Evolutionary conservation across 176 grass and related monocot genomes (phyloP).

Genomic region (Urochloa ruziziensis): DNA sequence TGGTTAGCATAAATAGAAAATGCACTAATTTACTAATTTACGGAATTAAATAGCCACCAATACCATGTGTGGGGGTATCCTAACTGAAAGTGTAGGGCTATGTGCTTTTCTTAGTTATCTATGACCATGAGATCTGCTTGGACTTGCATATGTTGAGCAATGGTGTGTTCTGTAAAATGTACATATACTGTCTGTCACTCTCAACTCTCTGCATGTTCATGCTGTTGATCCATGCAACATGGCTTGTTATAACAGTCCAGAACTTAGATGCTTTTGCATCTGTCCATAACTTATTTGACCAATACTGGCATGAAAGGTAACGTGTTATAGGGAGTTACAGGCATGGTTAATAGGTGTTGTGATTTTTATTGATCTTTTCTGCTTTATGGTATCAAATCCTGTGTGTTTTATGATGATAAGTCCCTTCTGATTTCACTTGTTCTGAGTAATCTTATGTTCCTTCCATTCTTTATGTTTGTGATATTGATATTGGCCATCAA

Average conservation of each 20-base stretch:
- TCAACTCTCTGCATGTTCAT: constrained; percentile 21
- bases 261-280: constrained; percentile 9
- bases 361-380: constrained; percentile 12
- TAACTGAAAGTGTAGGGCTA: constrained; percentile 8
- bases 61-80: not conserved
- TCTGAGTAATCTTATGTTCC: not conserved
- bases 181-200: not conserved
- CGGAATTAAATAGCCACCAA: not conserved
- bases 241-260: constrained; percentile 27
- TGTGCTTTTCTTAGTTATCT: constrained; percentile 14
- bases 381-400: not conserved
- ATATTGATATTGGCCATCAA: not conserved
- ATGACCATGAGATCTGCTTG: not conserved
- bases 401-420: not conserved
- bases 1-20: constrained; percentile 12
- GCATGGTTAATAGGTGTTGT: not conserved
- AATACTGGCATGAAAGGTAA: constrained; percentile 31
- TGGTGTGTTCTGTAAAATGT: not conserved
- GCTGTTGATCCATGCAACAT: constrained; percentile 9
- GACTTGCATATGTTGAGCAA: not conserved
- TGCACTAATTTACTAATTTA: not conserved
- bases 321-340: not conserved
- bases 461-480: not conserved
- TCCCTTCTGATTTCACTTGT: constrained; percentile 17
- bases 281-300: constrained; percentile 24